Base-by-base conservation (phyloP, 2,329 filamentous ascomycete genomes). In the Aspergillus uvarum region DNA sequence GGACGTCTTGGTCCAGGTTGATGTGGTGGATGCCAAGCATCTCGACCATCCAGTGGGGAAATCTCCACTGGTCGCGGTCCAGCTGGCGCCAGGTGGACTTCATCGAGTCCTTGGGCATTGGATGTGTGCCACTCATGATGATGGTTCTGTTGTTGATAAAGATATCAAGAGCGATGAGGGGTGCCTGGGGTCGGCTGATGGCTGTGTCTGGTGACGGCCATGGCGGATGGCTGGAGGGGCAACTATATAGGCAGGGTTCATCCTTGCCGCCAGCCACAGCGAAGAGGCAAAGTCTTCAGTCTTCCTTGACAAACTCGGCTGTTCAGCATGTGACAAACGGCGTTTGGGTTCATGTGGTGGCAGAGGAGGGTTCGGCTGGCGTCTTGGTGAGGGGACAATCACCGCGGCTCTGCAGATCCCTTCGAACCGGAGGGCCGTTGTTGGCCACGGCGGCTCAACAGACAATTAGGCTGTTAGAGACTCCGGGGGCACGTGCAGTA, bases 51-150 rank as follows among this genome's bases (percentile, higher is more conserved):
- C 67, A 72, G 60, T 77, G 75, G 47, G 65, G 60, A 5, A 65
- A 4, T 5, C 65, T 72, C 76, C 76, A 79, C 3, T 66, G 38
- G 19, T 60, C 60, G 24, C 59, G 66, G 60, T 72, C 70, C 22
- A 56, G 59, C 5, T 42, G 47, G 4, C 71, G 71, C 76, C 76
- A 79, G 7, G 76, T 78, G 4, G 76, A 76, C 67, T 77, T 77
- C 70, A 79, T 78, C 10, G 75, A 77, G 64, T 78, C 75, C 51
- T 71, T 74, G 2, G 68, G 67, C 19, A 65, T 67, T 1, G 54
- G 60, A 22, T 60, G 49, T 32, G 42, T 48, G 22, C 51, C 44
- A 48, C 50, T 62, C 65, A 67, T 67, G 29, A 16, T 51, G 58
- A 24, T 21, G 16, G 21, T 12, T 2, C 16, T 31, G 24, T 16